phyloP scores from a whole-genome alignment of 1,284 basidiomycete genomes.

The Cryptococcus jaspeensis region DNA sequence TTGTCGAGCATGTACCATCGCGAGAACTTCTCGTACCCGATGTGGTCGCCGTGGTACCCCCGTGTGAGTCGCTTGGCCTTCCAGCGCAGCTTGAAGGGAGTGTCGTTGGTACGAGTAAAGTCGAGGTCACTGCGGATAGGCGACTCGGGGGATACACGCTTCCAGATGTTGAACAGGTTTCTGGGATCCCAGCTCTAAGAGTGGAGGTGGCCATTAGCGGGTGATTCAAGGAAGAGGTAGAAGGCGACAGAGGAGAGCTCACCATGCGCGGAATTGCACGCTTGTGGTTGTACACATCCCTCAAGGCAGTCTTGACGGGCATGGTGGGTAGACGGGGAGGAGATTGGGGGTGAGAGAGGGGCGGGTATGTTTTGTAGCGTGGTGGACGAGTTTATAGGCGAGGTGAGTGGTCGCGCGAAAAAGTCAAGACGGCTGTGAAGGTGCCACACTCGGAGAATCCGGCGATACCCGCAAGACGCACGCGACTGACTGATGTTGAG shows the following conservation, averaged over 20 bases:
- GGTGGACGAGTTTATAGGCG: not conserved
- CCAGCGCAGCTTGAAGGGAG: conserved; percentile 93
- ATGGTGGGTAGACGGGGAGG: not conserved
- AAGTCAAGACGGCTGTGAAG: not conserved
- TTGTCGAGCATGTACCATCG: conserved; percentile 88
- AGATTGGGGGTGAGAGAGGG: no score
- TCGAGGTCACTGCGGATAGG: conserved; percentile 54
- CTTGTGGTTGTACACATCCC: conserved; percentile 41
- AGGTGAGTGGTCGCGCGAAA: not conserved
- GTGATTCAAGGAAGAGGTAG: not conserved
- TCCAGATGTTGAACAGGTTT: conserved; percentile 78
- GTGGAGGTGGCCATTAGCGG: not conserved
- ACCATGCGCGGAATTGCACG: conserved; percentile 50
- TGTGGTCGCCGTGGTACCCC: conserved; percentile 94
- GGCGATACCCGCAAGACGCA: conserved; percentile 1
- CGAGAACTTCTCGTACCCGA: conserved; percentile 90
- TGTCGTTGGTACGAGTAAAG: conserved; percentile 63
- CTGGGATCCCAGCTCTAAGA: conserved; percentile 73
- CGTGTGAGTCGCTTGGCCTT: conserved; percentile 82
- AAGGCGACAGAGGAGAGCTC: conserved; percentile 14
- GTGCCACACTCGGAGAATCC: conserved; percentile 2
- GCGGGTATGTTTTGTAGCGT: not conserved
- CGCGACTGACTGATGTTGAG: no score
- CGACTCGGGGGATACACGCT: conserved; percentile 58
- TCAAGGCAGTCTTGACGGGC: conserved; percentile 14